Evolutionary conservation across 345 rosid species (phyloP).

Genomic region (Sisymbrium irio): DNA sequence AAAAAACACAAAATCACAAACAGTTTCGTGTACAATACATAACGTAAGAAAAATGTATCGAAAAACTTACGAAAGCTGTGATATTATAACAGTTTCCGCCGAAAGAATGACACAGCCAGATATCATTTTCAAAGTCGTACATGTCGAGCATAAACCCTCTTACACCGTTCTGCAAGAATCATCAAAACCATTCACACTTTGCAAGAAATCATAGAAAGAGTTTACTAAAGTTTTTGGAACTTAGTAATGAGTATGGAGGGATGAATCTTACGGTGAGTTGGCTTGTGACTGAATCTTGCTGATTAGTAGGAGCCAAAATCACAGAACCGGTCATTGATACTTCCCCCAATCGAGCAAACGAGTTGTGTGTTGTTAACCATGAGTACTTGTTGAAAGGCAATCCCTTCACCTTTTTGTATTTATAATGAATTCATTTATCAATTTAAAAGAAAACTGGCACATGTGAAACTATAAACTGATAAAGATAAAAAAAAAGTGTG

Average conservation of each 20-base stretch:
- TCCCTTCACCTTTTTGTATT: constrained; percentile 44
- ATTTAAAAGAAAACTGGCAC: too few species aligned
- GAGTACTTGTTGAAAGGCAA: constrained; percentile 81
- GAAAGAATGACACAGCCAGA: too few species aligned
- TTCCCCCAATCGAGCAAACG: constrained; percentile 53
- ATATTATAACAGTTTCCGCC: too few species aligned
- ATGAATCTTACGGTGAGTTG: constrained; percentile 60
- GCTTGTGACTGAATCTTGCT: constrained; percentile 73
- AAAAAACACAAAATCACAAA: too few species aligned
- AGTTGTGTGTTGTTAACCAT: constrained; percentile 95
- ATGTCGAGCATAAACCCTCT: too few species aligned
- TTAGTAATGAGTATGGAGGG: neutral
- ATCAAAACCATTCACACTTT: neutral
- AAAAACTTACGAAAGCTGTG: constrained; percentile 70
- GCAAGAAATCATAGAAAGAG: neutral
- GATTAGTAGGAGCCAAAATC: constrained; percentile 62
- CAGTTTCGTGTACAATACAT: neutral
- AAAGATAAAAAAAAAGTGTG: neutral
- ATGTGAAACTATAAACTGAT: neutral
- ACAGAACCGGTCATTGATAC: constrained; percentile 57
- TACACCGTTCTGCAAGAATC: constrained; percentile 66
- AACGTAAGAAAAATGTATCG: neutral
- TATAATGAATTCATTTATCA: neutral
- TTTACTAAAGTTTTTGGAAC: constrained; percentile 4
- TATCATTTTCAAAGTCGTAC: too few species aligned